A percentile compares a stretch with the other conserved stretches of the same genome.
These are phyloP conservation scores for Trichophyton equinum DNA, from an alignment of 2,329 filamentous ascomycete genomes.

Conservation along the genomic window DNA sequence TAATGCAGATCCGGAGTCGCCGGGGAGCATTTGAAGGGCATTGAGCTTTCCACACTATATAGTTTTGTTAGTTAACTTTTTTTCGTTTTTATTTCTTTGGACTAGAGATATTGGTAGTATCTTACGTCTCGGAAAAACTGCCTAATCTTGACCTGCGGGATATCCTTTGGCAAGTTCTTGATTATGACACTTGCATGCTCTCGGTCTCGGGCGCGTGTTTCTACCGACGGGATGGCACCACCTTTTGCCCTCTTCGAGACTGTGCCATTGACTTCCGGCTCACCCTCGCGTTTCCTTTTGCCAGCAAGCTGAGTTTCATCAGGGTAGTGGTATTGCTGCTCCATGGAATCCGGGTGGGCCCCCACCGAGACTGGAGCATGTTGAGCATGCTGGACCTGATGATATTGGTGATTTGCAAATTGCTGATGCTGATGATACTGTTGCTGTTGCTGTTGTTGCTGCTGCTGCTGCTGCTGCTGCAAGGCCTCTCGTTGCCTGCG, in stretches of 20 bases:
- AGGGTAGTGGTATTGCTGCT: constrained; percentile 15
- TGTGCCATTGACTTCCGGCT: constrained; percentile 39
- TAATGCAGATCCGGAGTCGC: constrained; percentile 55
- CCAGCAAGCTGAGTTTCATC: constrained; percentile 19
- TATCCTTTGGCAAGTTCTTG: constrained; percentile 57
- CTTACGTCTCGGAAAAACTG: constrained; percentile 74
- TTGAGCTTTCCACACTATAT: constrained; percentile 63
- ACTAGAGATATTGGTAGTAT: constrained; percentile 3
- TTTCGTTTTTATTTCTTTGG: no score
- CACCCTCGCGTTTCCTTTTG: constrained; percentile 63
- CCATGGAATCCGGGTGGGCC: constrained; percentile 13
- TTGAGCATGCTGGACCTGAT: constrained; percentile 9
- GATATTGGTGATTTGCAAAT: constrained; percentile 5
- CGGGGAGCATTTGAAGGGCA: constrained; percentile 55
- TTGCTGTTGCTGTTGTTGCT: not conserved
- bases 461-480: constrained; percentile 18
- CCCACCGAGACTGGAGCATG: constrained; percentile 3
- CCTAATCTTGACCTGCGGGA: constrained; percentile 59
- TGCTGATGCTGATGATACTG: constrained; percentile 8
- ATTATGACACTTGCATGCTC: constrained; percentile 82
- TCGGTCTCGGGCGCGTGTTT: constrained; percentile 60
- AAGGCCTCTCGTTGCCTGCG: constrained; percentile 50
- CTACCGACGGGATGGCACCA: constrained; percentile 25
- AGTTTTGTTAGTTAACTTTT: not conserved
- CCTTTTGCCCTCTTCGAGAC: constrained; percentile 55